These are phyloP conservation scores for Cladophialophora yegresii DNA, from an alignment of 2,329 filamentous ascomycete genomes.

Conservation along the genomic window DNA sequence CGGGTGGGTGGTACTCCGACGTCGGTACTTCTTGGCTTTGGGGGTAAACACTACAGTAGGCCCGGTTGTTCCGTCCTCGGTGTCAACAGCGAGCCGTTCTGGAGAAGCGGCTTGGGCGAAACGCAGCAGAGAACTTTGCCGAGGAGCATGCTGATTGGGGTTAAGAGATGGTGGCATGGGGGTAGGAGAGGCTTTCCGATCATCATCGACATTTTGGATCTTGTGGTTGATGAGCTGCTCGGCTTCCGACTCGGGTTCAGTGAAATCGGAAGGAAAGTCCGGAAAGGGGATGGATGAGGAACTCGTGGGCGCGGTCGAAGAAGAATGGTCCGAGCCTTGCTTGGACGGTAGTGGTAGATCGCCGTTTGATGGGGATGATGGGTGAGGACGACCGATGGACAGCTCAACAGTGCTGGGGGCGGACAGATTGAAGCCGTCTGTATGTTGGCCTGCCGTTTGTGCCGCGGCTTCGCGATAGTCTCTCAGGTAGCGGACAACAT, in stretches of 20 bases:
- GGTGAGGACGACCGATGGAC: conserved; percentile 10
- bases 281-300: background rate
- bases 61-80: conserved; percentile 3
- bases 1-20: conserved; percentile 28
- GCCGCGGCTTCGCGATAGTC: conserved; percentile 23
- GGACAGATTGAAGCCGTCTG: conserved; percentile 1
- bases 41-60: background rate
- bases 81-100: conserved; percentile 12
- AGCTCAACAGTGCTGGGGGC: conserved; percentile 27
- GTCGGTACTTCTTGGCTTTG: conserved; percentile 17
- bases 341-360: background rate
- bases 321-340: background rate
- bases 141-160: conserved; percentile 31
- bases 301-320: background rate
- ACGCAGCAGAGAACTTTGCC: conserved; percentile 35
- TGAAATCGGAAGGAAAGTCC: background rate
- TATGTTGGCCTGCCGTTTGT: conserved; percentile 1
- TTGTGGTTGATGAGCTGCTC: background rate
- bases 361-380: background rate
- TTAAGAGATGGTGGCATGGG: conserved; percentile 8
- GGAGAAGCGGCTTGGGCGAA: conserved; percentile 31
- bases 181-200: conserved; percentile 10
- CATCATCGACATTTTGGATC: background rate
- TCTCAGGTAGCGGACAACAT: conserved; percentile 33
- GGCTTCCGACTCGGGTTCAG: background rate